Conservation (phyloP, 2,329 filamentous ascomycete species). For the Chaetomium sp. region DNA sequence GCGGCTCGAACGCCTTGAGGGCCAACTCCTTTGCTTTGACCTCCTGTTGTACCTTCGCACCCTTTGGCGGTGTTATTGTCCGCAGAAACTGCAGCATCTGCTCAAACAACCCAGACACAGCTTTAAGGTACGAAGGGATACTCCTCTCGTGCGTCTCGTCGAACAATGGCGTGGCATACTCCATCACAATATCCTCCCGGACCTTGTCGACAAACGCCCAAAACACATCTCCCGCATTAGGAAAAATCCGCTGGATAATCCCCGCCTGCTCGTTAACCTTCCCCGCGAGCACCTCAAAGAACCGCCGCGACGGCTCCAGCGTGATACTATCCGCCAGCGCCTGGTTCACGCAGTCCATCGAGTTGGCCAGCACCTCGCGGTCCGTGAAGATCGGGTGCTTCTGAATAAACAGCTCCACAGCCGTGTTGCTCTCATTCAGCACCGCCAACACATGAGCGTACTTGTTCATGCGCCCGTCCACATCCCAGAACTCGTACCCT, state of each 20-base stretch:
- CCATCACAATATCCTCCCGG: conserved; percentile 74
- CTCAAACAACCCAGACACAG: conserved; percentile 80
- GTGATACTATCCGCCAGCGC: conserved; percentile 60
- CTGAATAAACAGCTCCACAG: conserved; percentile 78
- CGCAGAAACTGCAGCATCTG: conserved; percentile 74
- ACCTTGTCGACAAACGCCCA: conserved; percentile 76
- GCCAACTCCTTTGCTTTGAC: conserved; percentile 63
- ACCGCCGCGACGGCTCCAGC: conserved; percentile 71
- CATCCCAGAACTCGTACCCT: conserved; percentile 81
- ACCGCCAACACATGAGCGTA: conserved; percentile 81
- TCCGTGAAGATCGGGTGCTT: conserved; percentile 80
- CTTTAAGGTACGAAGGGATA: conserved; percentile 72
- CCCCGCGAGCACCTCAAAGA: conserved; percentile 67
- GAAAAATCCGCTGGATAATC: conserved; percentile 78
- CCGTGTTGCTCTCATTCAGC: conserved; percentile 73
- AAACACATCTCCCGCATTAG: conserved; percentile 62
- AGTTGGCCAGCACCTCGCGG: conserved; percentile 62
- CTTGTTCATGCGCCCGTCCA: conserved; percentile 79
- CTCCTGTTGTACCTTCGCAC: conserved; percentile 45
- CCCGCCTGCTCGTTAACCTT: conserved; percentile 76
- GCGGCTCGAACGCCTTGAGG: conserved; percentile 74
- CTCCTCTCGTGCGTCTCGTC: conserved; percentile 78
- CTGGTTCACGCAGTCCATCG: conserved; percentile 74
- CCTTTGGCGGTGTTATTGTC: conserved; percentile 61
- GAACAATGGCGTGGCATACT: conserved; percentile 79